Evolutionary conservation across 108 stramenopile genomes (phyloP).

Genomic region (Fragilaria crotonensis): DNA sequence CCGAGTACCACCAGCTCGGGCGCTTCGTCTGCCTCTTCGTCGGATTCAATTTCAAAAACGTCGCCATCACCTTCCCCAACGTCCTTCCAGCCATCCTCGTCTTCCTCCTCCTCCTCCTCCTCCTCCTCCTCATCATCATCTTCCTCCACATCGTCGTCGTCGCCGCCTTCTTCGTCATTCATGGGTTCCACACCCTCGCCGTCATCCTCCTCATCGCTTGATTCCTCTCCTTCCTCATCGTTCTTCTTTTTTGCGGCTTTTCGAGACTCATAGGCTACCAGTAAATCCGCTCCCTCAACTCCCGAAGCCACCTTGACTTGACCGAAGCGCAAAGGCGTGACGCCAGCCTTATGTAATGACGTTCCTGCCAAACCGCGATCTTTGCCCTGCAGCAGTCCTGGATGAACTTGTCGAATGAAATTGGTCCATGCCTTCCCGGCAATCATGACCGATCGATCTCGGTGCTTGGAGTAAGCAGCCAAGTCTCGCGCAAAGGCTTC

Average conservation of each 20-base stretch:
- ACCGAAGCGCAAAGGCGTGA: slow-evolving; percentile 84
- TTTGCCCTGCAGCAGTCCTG: slow-evolving; percentile 82
- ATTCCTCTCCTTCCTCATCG: slow-evolving; percentile 13
- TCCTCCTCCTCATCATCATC: slow-evolving; percentile 43
- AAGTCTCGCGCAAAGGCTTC: slow-evolving; percentile 95
- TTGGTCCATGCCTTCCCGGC: slow-evolving; percentile 90
- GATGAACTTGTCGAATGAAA: slow-evolving; percentile 89
- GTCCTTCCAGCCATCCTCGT: slow-evolving; percentile 31
- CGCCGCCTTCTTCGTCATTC: slow-evolving; percentile 26
- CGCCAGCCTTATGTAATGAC: slow-evolving; percentile 66
- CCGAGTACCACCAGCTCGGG: slow-evolving; percentile 57
- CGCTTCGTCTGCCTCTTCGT: slow-evolving; percentile 53
- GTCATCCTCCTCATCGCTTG: slow-evolving; percentile 29
- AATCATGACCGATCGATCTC: slow-evolving; percentile 88
- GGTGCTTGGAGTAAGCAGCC: slow-evolving; percentile 84
- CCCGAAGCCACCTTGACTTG: slow-evolving; percentile 66
- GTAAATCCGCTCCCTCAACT: slow-evolving; percentile 93
- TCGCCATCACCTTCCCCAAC: slow-evolving; percentile 32
- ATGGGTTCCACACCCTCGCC: slow-evolving; percentile 12
- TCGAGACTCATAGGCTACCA: slow-evolving; percentile 76
- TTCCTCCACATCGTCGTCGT: slow-evolving; percentile 34
- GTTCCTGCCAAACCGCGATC: slow-evolving; percentile 85
- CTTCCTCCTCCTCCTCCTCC: slow-evolving; percentile 35
- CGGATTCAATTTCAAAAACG: no score
- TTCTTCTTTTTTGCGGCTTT: slow-evolving; percentile 42